Evolutionary conservation across 108 stramenopile genomes (phyloP), one percentile per base, ranked within the genome.

Genomic region (Cyclotella sp.): DNA sequence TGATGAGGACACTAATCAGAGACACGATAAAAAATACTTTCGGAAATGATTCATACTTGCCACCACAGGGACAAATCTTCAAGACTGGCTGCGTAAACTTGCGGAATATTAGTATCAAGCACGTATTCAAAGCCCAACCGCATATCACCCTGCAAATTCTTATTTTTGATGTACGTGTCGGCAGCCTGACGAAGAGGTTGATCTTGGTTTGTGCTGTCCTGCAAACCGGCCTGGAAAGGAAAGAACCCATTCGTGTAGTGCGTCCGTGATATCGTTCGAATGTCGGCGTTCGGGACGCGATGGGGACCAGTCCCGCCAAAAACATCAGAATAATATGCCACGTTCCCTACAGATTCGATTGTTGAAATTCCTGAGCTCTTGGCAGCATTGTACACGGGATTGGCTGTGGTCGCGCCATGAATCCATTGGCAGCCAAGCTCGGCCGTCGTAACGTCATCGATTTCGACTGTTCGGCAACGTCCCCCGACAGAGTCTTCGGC

Each of bases 181-280:
- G 47, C 47, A 49, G n/a, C 9, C 47, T 49, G 18, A n/a, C 47
- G 47, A 9, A 49, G 47, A 49, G 47, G 9, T 9, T 49, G 15
- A n/a, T 49, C 47, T n/a, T n/a, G 47, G 47, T 49, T 49, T 49
- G 47, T 49, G n/a, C 47, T 49, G 47, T 49, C 47, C 9, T 49
- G 47, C n/a, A 49, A n/a, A 16, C n/a, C 2, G 47, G 47, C 47
- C 47, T 49, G 47, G 47, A 49, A 49, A 9, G 47, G n/a, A 16
- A 49, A 3, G 47, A 49, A 49, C n/a, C 47, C n/a, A 49, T 49
- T 49, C 34, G 34, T 34, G 9, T 49, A 49, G n/a, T 49, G 47
- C 3, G 47, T 49, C 9, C 47, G n/a, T 49, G 47, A n/a, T 16
- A 49, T n/a, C 3, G 15, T 49, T 34, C 34, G 34, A 34, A 34